Percentiles rank a stretch among this genome's conserved stretches.
Evolutionary conservation across 305 asterid species (phyloP).

Genomic region (Fraxinus angustifolia): DNA sequence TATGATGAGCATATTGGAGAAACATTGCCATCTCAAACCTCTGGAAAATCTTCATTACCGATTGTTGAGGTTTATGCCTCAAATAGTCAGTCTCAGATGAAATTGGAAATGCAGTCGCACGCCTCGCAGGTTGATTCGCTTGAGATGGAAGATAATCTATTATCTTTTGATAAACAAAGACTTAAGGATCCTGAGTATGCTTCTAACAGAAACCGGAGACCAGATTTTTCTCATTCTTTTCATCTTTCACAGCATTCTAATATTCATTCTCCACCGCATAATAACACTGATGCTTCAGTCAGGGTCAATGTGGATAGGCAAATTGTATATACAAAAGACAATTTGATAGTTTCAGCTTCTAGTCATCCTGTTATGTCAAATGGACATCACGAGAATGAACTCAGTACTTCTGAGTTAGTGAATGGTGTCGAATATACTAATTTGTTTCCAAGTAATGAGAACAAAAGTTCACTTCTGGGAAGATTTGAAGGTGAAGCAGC

Average conservation of each 20-base stretch:
- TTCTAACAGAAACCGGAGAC: conserved; percentile 31
- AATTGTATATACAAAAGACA: conserved; percentile 42
- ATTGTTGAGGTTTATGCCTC: conserved; percentile 24
- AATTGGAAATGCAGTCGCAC: conserved; percentile 31
- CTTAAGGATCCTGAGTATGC: conserved; percentile 56
- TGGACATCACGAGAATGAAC: conserved; percentile 39
- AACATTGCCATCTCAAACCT: conserved; percentile 30
- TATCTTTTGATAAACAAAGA: conserved; percentile 59
- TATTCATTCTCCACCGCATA: conserved; percentile 25
- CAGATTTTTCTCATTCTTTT: conserved; percentile 36
- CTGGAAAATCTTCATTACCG: conserved; percentile 30
- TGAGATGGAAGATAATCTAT: conserved; percentile 52
- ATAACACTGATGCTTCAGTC: conserved; percentile 30
- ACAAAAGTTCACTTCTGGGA: conserved; percentile 30
- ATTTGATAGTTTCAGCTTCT: conserved; percentile 44
- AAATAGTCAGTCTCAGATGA: conserved; percentile 30
- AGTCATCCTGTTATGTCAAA: conserved; percentile 34
- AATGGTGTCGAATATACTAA: conserved; percentile 35
- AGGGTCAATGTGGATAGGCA: conserved; percentile 38
- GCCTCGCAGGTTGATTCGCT: conserved; percentile 22
- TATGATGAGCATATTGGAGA: conserved; percentile 34
- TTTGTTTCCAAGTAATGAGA: conserved; percentile 29
- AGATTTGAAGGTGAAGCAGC: conserved; percentile 47
- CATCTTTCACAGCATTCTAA: conserved; percentile 33
- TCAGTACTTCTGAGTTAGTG: conserved; percentile 31